A percentile compares a stretch with the other conserved stretches of the same genome.
Evolutionary conservation across 2,329 filamentous ascomycete genomes (phyloP).

Genomic region (Xylaria sp.): DNA sequence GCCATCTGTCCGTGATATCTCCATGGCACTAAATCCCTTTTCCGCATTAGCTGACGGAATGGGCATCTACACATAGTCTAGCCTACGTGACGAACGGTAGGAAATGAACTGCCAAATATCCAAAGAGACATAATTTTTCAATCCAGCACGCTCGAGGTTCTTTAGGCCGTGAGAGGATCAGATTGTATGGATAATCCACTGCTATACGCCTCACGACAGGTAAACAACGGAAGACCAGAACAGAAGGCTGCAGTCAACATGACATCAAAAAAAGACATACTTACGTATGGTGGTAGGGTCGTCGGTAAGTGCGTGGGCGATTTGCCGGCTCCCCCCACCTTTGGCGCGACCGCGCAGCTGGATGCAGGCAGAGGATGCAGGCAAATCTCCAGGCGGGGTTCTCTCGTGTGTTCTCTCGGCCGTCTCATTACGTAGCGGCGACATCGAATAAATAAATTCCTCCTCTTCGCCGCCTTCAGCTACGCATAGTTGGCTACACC

Average conservation of each 20-base stretch:
- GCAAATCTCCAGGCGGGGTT: constrained; percentile 37
- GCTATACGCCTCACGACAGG: no score
- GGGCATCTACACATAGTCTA: constrained; percentile 22
- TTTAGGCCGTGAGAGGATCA: neutral
- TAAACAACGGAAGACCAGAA: no score
- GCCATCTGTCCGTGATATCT: constrained; percentile 31
- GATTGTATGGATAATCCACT: neutral
- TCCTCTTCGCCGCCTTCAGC: constrained; percentile 14
- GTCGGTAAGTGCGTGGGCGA: constrained; percentile 15
- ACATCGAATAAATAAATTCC: constrained; percentile 32
- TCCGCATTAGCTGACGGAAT: constrained; percentile 36
- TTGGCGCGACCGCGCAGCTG: constrained; percentile 24
- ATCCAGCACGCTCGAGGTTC: neutral
- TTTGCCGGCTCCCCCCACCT: constrained; percentile 35
- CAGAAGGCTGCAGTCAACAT: neutral
- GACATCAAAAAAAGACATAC: constrained; percentile 19
- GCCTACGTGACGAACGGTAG: neutral
- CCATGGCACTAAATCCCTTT: constrained; percentile 32
- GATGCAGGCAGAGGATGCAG: constrained; percentile 30
- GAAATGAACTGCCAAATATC: constrained; percentile 4
- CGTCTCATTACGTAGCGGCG: constrained; percentile 6
- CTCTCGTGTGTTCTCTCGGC: constrained; percentile 33
- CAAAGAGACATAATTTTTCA: neutral
- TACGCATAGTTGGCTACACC: neutral
- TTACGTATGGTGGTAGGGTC: neutral